phyloP scores from a whole-genome alignment of 2,329 filamentous ascomycete genomes.

The Neonectria faginata region DNA sequence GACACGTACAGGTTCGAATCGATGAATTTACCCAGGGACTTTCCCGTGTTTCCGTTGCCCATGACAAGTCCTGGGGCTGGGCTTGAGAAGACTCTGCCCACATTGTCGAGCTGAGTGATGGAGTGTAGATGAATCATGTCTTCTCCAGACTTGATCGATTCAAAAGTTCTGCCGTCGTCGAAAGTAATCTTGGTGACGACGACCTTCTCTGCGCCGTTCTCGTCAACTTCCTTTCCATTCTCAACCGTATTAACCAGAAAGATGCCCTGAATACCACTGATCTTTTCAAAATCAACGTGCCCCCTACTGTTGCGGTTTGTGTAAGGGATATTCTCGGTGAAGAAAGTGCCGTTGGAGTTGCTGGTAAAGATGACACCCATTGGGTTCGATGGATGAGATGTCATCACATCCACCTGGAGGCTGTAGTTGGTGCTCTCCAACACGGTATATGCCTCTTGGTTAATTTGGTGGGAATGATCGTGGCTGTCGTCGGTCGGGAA shows the following conservation, averaged over 20 bases:
- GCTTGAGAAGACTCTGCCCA: constrained; percentile 91
- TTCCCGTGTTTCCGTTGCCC: constrained; percentile 91
- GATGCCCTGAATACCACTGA: constrained; percentile 90
- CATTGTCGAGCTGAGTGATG: constrained; percentile 84
- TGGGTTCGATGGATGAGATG: constrained; percentile 69
- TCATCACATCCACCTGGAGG: constrained; percentile 95
- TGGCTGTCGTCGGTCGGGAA: constrained; percentile 82
- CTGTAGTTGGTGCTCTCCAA: constrained; percentile 98
- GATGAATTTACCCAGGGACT: constrained; percentile 74
- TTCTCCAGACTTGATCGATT: constrained; percentile 75
- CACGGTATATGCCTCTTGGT: constrained; percentile 91
- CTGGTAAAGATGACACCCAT: constrained; percentile 95
- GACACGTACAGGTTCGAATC: constrained; percentile 89
- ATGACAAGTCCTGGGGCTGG: constrained; percentile 93
- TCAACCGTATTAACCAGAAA: constrained; percentile 90
- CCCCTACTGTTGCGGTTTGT: constrained; percentile 85
- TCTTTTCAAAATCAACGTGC: constrained; percentile 94
- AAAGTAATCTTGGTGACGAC: constrained; percentile 89
- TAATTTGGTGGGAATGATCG: constrained; percentile 75
- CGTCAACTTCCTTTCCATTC: constrained; percentile 82
- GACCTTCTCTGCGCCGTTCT: constrained; percentile 69
- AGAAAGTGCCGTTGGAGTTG: constrained; percentile 97
- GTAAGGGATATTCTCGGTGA: constrained; percentile 89
- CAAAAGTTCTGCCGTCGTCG: constrained; percentile 91
- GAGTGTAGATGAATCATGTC: constrained; percentile 89